These are phyloP conservation scores for Talaromyces funiculosus DNA, from an alignment of 2,329 filamentous ascomycete species.

Conservation along the genomic window DNA sequence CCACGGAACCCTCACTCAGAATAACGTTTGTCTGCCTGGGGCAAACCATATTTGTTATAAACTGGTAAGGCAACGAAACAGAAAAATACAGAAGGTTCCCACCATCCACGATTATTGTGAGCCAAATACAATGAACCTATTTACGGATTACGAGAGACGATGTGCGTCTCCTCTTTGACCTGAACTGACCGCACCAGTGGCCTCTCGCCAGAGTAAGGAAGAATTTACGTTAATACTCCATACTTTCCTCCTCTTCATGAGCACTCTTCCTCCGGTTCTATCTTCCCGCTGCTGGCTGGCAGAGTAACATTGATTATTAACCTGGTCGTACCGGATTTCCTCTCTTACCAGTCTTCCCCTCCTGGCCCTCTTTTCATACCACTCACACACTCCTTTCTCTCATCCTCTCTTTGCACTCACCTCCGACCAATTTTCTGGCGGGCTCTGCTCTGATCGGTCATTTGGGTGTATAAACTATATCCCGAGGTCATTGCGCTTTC, in stretches of 20 bases:
- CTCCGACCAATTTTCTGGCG: neutral
- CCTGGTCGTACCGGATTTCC: neutral
- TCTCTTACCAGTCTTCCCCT: neutral
- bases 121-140: neutral
- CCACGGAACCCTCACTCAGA: neutral
- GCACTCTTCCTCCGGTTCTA: neutral
- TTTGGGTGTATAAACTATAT: neutral
- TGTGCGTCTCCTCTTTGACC: neutral
- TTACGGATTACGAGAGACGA: neutral
- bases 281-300: neutral
- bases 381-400: neutral
- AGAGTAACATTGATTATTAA: constrained; percentile 9
- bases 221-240: constrained; percentile 2
- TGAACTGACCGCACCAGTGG: no score
- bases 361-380: neutral
- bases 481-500: constrained; percentile 8
- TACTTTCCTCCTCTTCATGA: constrained; percentile 1
- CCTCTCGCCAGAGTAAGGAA: no score
- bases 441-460: neutral
- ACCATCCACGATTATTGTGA: neutral
- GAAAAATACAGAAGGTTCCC: constrained; percentile 1
- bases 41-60: neutral
- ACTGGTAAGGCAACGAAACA: neutral
- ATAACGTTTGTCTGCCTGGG: neutral
- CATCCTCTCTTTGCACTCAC: neutral